Evolutionary conservation across 495 filamentous ascomycete species (phyloP).

Genomic region (Mytilinidion resinicola): DNA sequence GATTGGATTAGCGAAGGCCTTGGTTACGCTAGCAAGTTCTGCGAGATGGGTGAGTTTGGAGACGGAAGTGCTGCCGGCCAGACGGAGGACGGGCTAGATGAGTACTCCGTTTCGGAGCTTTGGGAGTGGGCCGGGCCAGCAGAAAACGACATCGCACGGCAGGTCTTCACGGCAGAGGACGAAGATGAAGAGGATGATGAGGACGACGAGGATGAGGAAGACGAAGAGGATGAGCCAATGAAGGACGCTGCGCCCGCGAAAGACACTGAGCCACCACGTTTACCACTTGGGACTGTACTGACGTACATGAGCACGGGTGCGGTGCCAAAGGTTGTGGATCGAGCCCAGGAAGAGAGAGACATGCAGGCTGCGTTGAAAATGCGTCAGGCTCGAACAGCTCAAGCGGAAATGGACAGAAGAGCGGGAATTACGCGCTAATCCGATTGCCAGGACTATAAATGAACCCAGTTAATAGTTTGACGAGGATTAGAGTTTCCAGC

Average conservation of each 20-base stretch:
- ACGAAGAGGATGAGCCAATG: conserved; percentile 13
- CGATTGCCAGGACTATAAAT: too few species aligned
- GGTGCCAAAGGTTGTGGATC: background rate
- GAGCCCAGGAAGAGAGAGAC: background rate
- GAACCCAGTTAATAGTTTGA: too few species aligned
- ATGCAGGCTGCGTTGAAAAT: background rate
- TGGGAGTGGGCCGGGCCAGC: conserved; percentile 36
- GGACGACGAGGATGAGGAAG: conserved; percentile 24
- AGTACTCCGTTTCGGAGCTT: conserved; percentile 17
- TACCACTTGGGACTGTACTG: conserved; percentile 8
- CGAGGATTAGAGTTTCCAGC: too few species aligned
- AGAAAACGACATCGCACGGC: conserved; percentile 37
- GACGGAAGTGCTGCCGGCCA: conserved; percentile 5
- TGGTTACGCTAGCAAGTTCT: conserved; percentile 20
- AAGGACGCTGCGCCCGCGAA: background rate
- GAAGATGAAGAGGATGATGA: conserved; percentile 28
- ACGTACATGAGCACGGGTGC: conserved; percentile 16
- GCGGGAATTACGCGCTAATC: too few species aligned
- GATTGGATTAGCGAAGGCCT: conserved; percentile 62
- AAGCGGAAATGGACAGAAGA: too few species aligned
- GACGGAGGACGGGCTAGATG: conserved; percentile 17
- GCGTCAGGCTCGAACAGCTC: too few species aligned
- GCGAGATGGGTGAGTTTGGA: conserved; percentile 7
- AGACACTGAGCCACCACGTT: background rate
- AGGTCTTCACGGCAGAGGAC: conserved; percentile 19